Evolutionary conservation across 164 flowering plant species (phyloP).

Genomic region (Kingdonia uniflora): DNA sequence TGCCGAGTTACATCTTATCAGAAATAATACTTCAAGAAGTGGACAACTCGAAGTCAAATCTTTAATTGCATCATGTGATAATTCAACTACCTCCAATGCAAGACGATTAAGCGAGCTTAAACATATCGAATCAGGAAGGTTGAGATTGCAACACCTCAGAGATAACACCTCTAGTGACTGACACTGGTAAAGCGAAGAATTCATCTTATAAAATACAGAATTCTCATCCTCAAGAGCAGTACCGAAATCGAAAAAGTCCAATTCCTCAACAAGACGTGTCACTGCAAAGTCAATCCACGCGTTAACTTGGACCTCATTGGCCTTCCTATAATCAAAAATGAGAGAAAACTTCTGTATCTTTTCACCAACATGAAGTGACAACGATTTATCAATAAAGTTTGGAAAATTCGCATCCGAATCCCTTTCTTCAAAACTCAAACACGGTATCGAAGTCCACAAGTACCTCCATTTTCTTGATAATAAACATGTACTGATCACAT

Average conservation of each 20-base stretch:
- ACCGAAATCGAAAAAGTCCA: neutral
- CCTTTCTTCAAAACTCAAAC: neutral
- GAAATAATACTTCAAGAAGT: slow-evolving; percentile 1
- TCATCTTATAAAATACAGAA: neutral
- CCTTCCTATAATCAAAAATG: neutral
- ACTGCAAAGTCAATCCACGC: neutral
- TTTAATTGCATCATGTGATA: neutral
- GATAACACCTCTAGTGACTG: neutral
- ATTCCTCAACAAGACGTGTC: neutral
- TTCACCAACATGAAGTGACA: neutral
- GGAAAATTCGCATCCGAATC: neutral
- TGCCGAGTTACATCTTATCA: neutral
- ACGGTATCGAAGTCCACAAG: neutral
- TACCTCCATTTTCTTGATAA: neutral
- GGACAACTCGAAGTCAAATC: neutral
- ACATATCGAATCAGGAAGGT: neutral
- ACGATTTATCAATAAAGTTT: neutral
- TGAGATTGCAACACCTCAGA: neutral
- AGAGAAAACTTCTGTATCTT: neutral
- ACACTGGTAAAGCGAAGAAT: neutral
- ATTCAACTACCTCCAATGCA: neutral
- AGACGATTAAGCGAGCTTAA: neutral
- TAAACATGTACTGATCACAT: neutral
- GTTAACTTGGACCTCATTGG: neutral
- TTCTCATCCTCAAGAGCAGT: too few relatives aligned